Percentiles rank a stretch among this genome's conserved stretches.
Conservation (phyloP, 306 rosid species). For the Glycine tomentella region DNA sequence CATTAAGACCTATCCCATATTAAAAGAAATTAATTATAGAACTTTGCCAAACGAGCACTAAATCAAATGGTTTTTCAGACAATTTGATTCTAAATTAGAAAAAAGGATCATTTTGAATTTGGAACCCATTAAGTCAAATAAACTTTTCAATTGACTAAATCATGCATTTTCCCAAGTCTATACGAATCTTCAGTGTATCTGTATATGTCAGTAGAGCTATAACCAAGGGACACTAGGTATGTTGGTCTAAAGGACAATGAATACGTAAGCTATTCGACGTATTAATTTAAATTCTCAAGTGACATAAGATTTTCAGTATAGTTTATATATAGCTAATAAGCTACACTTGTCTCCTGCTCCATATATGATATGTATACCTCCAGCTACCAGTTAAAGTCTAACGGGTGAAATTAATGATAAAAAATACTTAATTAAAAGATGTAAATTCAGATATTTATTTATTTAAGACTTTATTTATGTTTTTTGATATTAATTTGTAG, state of each 20-base stretch:
- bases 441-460: too few relatives aligned
- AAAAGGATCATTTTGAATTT: conserved; percentile 21
- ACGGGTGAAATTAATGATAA: not conserved
- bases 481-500: too few relatives aligned
- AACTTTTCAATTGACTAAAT: conserved; percentile 43
- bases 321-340: conserved; percentile 17
- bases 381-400: not conserved
- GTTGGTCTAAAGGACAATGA: conserved; percentile 32
- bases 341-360: conserved; percentile 17
- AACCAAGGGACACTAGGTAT: conserved; percentile 15
- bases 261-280: conserved; percentile 10
- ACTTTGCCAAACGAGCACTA: not conserved
- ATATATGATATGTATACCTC: too few relatives aligned
- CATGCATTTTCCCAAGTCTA: conserved; percentile 34
- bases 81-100: conserved; percentile 28
- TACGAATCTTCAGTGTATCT: conserved; percentile 45
- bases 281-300: conserved; percentile 30
- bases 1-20: not conserved
- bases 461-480: too few relatives aligned
- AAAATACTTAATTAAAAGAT: too few relatives aligned
- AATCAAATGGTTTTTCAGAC: conserved; percentile 10
- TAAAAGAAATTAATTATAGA: not conserved
- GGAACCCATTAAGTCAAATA: conserved; percentile 28
- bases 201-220: conserved; percentile 20
- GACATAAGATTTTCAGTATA: not conserved